Base-by-base conservation (phyloP, 208 protist genomes). In the Herpetomonas tarakana region DNA sequence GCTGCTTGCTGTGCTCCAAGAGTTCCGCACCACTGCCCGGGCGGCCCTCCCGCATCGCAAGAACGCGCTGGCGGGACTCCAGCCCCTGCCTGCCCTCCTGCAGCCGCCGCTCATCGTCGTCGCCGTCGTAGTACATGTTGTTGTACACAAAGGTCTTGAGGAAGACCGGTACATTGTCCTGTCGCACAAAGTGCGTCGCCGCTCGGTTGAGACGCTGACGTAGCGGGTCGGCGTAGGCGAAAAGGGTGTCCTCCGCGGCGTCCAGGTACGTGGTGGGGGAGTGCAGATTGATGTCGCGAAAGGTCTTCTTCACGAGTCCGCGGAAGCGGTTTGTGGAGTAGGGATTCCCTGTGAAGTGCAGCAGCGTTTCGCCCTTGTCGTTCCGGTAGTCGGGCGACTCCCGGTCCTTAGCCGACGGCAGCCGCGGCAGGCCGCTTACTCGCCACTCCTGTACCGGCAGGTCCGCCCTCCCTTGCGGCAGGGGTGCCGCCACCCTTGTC, bases 301-400 rank as follows among this genome's bases (percentile, higher is more conserved):
- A 56, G 3, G 73, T 51, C 22, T 84, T 81, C 25, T 53, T 60
- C 31, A 94, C 74, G 19, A 90, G 60, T 3, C 67, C 54, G 9
- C 50, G 30, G 63, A 89, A 88, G 18, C 87, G 78, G 30, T 76
- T 61, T 0, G 81, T 76, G 14, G 78, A 74, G 69, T 77, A 91
- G 2, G 87, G 87, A 57, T 91, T 89, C 21, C 67, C 68, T 19
- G 52, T 47, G 41, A 81, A 81, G 0, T 55, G 47, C 39, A 81
- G 30, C 47, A 67, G 6, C 38, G 27, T 28, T 22, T 39, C 50
- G 6, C 11, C 24, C 18, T 67, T 62, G 0, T 19, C 63, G 26
- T 52, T 47, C 1, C 16, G 35, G 28, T 27, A 46, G 18, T 27
- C 35, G 31, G 46, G 28, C 19, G 14, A 11, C 2, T 2, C 27